Conservation (phyloP, 805 yeast species). For the Alloascoidea africana region DNA sequence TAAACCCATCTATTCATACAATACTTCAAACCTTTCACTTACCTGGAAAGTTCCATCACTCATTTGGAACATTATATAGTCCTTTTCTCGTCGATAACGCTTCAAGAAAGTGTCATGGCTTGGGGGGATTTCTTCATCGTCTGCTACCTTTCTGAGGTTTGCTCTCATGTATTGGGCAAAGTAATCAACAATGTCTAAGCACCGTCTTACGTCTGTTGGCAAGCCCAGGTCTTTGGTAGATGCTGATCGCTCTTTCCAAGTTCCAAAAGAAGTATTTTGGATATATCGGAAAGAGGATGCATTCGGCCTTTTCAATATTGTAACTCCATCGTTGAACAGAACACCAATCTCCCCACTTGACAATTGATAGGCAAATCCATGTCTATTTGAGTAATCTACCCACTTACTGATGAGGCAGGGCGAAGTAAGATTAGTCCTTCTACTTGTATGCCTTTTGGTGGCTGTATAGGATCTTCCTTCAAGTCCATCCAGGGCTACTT, state of each 20-base stretch:
- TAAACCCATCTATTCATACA: too few relatives aligned
- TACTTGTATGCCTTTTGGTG: neutral
- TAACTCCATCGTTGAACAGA: slow-evolving; percentile 70
- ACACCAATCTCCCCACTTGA: slow-evolving; percentile 88
- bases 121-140: slow-evolving; percentile 29
- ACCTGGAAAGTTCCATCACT: slow-evolving; percentile 89
- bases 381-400: slow-evolving; percentile 95
- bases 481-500: slow-evolving; percentile 26
- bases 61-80: slow-evolving; percentile 82
- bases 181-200: slow-evolving; percentile 74
- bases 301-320: slow-evolving; percentile 51
- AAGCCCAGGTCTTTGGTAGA: neutral
- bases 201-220: slow-evolving; percentile 23
- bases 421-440: slow-evolving; percentile 14
- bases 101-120: slow-evolving; percentile 39
- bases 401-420: slow-evolving; percentile 81
- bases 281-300: slow-evolving; percentile 11
- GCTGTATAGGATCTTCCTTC: slow-evolving; percentile 8
- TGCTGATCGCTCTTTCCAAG: neutral
- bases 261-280: slow-evolving; percentile 3
- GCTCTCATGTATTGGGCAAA: slow-evolving; percentile 88
- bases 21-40: too few relatives aligned
- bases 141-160: slow-evolving; percentile 69
- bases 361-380: slow-evolving; percentile 88
- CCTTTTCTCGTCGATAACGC: slow-evolving; percentile 66